Evolutionary conservation across 352 stramenopile species (phyloP).

Genomic region (Pythium chondricola): DNA sequence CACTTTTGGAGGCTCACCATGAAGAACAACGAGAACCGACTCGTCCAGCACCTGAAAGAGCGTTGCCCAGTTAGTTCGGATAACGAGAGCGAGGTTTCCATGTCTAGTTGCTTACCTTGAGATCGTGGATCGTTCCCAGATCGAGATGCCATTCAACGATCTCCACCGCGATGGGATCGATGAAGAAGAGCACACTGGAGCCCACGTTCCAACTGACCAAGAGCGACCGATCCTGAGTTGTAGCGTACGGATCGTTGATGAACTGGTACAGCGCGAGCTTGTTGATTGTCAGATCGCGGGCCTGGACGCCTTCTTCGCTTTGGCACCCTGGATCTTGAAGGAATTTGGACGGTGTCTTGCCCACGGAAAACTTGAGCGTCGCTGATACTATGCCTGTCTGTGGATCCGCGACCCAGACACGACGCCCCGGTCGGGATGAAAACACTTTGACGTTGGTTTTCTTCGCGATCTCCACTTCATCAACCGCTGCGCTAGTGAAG

Average conservation of each 20-base stretch:
- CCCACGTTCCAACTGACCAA: slow-evolving; percentile 80
- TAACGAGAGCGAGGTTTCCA: no score
- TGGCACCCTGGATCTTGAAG: slow-evolving; percentile 43
- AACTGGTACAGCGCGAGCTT: slow-evolving; percentile 74
- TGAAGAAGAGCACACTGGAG: slow-evolving; percentile 75
- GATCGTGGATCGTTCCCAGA: slow-evolving; percentile 76
- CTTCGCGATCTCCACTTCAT: slow-evolving; percentile 30
- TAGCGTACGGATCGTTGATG: slow-evolving; percentile 48
- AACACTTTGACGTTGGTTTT: slow-evolving; percentile 60
- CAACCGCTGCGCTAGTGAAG: slow-evolving; percentile 34
- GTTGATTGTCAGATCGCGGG: slow-evolving; percentile 74
- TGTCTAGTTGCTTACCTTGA: slow-evolving; percentile 54
- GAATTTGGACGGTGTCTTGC: slow-evolving; percentile 57
- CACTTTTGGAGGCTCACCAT: slow-evolving; percentile 69
- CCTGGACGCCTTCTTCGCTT: slow-evolving; percentile 58
- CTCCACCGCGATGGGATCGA: slow-evolving; percentile 76
- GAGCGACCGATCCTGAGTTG: slow-evolving; percentile 36
- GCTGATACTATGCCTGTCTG: slow-evolving; percentile 72
- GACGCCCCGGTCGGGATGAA: slow-evolving; percentile 68
- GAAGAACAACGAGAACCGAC: slow-evolving; percentile 57
- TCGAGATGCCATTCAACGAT: slow-evolving; percentile 87
- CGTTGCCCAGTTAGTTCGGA: background rate
- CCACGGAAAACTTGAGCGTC: slow-evolving; percentile 80
- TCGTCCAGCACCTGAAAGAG: slow-evolving; percentile 55
- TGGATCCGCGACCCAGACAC: slow-evolving; percentile 78